phyloP scores from a whole-genome alignment of 139 green algal species.

The Micractinium sp. region DNA sequence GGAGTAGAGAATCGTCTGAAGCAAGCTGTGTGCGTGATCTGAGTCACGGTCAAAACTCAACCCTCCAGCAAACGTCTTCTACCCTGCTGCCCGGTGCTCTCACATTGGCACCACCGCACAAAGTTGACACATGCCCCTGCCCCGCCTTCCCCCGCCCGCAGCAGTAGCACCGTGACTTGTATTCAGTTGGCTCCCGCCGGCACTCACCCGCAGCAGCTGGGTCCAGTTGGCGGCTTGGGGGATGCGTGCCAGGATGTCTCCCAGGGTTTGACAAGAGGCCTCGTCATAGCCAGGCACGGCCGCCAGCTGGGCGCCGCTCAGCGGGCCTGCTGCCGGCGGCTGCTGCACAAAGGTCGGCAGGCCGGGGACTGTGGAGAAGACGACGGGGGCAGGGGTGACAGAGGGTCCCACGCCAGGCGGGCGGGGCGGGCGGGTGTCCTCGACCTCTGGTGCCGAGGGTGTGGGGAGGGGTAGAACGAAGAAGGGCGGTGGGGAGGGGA shows the following conservation, averaged over 20 bases:
- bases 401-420: slow-evolving; percentile 19
- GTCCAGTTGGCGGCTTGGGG: slow-evolving; percentile 35
- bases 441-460: neutral
- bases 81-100: too few relatives aligned
- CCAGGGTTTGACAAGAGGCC: slow-evolving; percentile 33
- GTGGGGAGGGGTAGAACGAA: neutral
- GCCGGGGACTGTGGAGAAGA: neutral
- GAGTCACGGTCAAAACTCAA: too few relatives aligned
- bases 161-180: too few relatives aligned
- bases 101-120: too few relatives aligned
- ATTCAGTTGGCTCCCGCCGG: too few relatives aligned
- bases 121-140: too few relatives aligned
- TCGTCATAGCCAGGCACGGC: neutral
- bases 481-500: neutral
- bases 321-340: neutral
- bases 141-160: too few relatives aligned
- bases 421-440: slow-evolving; percentile 18
- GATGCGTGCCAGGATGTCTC: slow-evolving; percentile 38
- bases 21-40: too few relatives aligned
- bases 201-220: slow-evolving; percentile 18
- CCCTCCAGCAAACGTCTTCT: too few relatives aligned
- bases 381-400: slow-evolving; percentile 6
- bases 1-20: too few relatives aligned
- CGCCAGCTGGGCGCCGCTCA: neutral
- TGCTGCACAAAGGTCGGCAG: slow-evolving; percentile 6